Evolutionary conservation across 805 yeast species (phyloP).

Genomic region (Saturnispora sanitii): DNA sequence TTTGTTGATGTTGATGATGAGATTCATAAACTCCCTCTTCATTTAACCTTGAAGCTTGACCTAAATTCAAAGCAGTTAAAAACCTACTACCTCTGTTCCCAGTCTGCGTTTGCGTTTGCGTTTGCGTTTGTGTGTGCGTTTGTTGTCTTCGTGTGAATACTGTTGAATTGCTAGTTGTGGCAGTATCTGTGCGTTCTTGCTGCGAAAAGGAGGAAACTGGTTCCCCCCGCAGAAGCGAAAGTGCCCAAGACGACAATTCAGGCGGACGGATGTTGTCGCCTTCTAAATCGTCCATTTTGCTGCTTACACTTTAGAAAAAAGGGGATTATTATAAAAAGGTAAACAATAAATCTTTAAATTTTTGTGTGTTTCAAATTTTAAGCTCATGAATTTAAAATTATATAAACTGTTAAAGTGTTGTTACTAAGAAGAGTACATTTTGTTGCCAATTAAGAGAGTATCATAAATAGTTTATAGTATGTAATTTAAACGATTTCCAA

Average conservation of each 20-base stretch:
- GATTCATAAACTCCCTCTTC: conserved; percentile 11
- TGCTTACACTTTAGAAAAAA: neutral
- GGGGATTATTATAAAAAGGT: conserved; percentile 2
- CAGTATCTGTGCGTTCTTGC: conserved; percentile 6
- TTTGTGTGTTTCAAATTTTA: neutral
- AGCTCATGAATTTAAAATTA: no score
- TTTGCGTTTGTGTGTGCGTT: neutral
- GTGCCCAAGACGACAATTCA: conserved; percentile 42
- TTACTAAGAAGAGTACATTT: no score
- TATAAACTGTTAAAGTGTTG: no score
- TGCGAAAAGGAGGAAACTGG: conserved; percentile 12
- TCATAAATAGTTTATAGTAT: neutral
- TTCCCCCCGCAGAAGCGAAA: conserved; percentile 35
- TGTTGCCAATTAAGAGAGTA: no score
- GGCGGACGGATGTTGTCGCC: conserved; percentile 42
- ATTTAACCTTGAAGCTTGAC: conserved; percentile 42
- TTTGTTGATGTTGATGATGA: neutral
- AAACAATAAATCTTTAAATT: neutral
- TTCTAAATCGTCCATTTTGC: conserved; percentile 16
- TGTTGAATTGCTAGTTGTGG: conserved; percentile 10
- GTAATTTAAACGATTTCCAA: conserved; percentile 47
- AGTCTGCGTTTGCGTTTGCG: conserved; percentile 10
- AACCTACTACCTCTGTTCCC: conserved; percentile 14
- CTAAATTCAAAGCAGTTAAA: conserved; percentile 30
- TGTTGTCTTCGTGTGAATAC: conserved; percentile 7